Conservation (phyloP, 2,329 filamentous ascomycete species). For the Stachybotrys echinatus region DNA sequence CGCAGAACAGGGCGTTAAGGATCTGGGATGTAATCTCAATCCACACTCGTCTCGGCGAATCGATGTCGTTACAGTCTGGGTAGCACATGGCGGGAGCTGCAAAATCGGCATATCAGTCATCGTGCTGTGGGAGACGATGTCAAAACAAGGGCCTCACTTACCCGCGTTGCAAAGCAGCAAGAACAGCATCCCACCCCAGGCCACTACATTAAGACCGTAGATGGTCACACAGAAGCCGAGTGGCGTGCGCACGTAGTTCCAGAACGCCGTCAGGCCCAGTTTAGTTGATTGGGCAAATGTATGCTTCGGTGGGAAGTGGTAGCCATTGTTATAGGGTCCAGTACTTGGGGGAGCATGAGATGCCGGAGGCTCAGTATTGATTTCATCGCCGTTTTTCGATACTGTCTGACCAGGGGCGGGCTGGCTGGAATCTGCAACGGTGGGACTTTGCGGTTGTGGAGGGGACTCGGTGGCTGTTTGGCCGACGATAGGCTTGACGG, state of each 20-base stretch:
- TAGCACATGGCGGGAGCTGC: slow-evolving; percentile 64
- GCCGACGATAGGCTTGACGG: not conserved
- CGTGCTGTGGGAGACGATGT: not conserved
- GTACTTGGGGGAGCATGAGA: slow-evolving; percentile 20
- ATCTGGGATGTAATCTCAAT: slow-evolving; percentile 83
- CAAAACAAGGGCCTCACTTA: slow-evolving; percentile 7
- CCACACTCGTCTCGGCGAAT: slow-evolving; percentile 76
- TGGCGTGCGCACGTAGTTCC: slow-evolving; percentile 69
- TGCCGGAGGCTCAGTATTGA: not conserved
- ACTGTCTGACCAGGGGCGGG: slow-evolving; percentile 6
- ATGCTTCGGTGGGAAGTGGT: slow-evolving; percentile 59
- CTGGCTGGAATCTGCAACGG: slow-evolving; percentile 1
- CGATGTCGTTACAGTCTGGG: slow-evolving; percentile 63
- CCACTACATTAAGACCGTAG: slow-evolving; percentile 77
- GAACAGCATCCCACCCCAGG: slow-evolving; percentile 90
- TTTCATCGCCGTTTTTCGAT: not conserved
- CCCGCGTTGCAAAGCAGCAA: slow-evolving; percentile 69
- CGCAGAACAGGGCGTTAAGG: slow-evolving; percentile 73
- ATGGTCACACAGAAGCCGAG: slow-evolving; percentile 72
- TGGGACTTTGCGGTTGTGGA: not conserved
- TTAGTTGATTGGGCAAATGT: slow-evolving; percentile 53
- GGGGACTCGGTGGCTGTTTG: slow-evolving; percentile 3
- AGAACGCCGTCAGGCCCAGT: slow-evolving; percentile 56
- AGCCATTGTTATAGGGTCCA: slow-evolving; percentile 54
- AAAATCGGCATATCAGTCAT: not conserved